Evolutionary conservation across 148 eudicot genomes (phyloP).

Genomic region (Heliosperma pusillum): DNA sequence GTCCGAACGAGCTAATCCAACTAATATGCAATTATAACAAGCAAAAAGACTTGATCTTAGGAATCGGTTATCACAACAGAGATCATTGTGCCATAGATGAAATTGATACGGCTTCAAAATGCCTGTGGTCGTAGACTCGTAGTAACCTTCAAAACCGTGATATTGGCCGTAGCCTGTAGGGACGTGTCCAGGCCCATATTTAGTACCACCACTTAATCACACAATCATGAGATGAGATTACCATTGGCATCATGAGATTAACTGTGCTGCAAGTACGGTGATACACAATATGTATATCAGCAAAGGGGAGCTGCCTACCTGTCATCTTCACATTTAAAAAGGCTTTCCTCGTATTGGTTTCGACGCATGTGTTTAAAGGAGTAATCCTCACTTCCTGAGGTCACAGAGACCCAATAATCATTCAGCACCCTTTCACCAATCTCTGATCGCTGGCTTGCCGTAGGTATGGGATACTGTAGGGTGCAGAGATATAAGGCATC

Average conservation of each 20-base stretch:
- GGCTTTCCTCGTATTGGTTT: conserved; percentile 98
- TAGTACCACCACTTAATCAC: background rate
- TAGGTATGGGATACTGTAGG: conserved; percentile 82
- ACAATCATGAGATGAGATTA: background rate
- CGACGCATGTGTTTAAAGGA: conserved; percentile 99
- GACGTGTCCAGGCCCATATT: background rate
- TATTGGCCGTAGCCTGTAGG: background rate
- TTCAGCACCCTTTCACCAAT: conserved; percentile 83
- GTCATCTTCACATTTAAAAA: conserved; percentile 99
- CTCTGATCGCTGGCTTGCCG: conserved; percentile 89
- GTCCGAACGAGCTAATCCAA: background rate
- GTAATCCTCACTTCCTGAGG: conserved; percentile 98
- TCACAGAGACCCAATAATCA: conserved; percentile 97
- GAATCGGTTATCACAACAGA: background rate
- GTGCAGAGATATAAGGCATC: conserved; percentile 20
- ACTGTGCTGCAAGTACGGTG: background rate
- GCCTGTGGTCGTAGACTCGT: background rate
- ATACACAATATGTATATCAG: background rate
- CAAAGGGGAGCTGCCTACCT: conserved; percentile 41
- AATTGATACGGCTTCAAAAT: background rate
- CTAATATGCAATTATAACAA: background rate
- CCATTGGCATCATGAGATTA: background rate
- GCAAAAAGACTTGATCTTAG: background rate
- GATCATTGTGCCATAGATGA: background rate
- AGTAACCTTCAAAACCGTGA: background rate